Evolutionary conservation across 768 basidiomycete species (phyloP), one percentile per base, ranked within the genome.

Genomic region (Russula foetens): DNA sequence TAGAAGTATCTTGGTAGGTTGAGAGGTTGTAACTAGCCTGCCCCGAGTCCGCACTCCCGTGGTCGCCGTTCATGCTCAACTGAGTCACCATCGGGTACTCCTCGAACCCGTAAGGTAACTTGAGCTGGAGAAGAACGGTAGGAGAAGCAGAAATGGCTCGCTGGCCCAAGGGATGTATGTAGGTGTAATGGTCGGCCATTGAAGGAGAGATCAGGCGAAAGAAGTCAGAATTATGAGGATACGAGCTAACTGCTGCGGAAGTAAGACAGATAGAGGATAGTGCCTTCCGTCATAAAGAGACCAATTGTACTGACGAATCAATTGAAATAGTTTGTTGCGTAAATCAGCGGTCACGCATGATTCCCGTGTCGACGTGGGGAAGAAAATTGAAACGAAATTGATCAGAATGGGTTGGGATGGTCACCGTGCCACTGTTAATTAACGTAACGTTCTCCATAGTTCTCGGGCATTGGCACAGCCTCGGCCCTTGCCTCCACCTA

Each of bases 131-230:
- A 41, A 39, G 19, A 39, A 9, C 56, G 7, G 21, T 6, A 41
- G 53, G 11, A 31, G 60, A 53, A 33, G 23, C 8, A 39, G 35
- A 29, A 12, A 26, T 6, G 45, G 29, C 39, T 15, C 19, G 44
- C 31, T 33, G 28, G 51, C 33, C n/a, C 14, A 39, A 23, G 19
- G 43, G 21, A 47, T 52, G 21, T 9, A 26, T 26, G 19, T 47
- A 19, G 17, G 50, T n/a, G 23, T 47, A 43, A n/a, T 33, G 45
- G 29, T 53, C 24, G 29, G 38, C 56, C 61, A 62, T 62, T 23
- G 31, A 7, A 19, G 12, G 35, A 7, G 21, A 43, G 7, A 7
- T 21, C 24, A 29, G 31, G 24, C 17, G 31, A 54, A 17, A 54
- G n/a, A 14, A 2, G 48, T 29, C 17, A 49, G 29, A 11, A 7